Conservation (phyloP, 345 rosid species). For the Hypericum androsaemum region DNA sequence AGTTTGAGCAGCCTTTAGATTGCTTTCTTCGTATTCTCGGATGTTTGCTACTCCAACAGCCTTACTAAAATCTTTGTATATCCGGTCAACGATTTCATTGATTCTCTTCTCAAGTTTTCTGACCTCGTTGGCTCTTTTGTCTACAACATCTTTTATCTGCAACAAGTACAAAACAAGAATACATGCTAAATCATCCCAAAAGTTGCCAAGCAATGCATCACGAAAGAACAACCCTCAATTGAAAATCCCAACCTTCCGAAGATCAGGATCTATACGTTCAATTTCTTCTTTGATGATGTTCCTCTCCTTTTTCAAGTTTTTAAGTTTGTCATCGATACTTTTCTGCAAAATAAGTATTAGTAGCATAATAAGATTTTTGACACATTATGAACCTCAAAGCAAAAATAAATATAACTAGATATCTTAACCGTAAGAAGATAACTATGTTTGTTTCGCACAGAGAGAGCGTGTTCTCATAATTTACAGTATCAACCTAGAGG, state of each 20-base stretch:
- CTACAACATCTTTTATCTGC: slow-evolving; percentile 58
- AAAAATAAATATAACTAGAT: too few species aligned
- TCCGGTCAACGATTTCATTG: slow-evolving; percentile 74
- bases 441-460: too few species aligned
- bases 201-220: slow-evolving; percentile 9
- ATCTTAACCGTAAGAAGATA: too few species aligned
- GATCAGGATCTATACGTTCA: slow-evolving; percentile 54
- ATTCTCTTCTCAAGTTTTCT: slow-evolving; percentile 76
- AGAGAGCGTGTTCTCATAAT: too few species aligned
- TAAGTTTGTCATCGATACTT: slow-evolving; percentile 82
- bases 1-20: slow-evolving; percentile 78
- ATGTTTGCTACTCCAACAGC: slow-evolving; percentile 83
- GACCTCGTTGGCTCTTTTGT: slow-evolving; percentile 53
- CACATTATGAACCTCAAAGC: too few species aligned
- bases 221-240: slow-evolving; percentile 4
- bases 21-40: slow-evolving; percentile 93
- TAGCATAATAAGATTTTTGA: slow-evolving; percentile 2
- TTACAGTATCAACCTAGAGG: neutral
- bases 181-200: slow-evolving; percentile 9
- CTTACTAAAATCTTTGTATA: slow-evolving; percentile 66
- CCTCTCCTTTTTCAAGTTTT: slow-evolving; percentile 63
- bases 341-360: slow-evolving; percentile 36
- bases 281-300: slow-evolving; percentile 55
- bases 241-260: slow-evolving; percentile 43
- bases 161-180: slow-evolving; percentile 14